Percentiles rank a stretch among this genome's conserved stretches.
Evolutionary conservation across 2,329 filamentous ascomycete species (phyloP).

Genomic region (Hypoxylon sp.): DNA sequence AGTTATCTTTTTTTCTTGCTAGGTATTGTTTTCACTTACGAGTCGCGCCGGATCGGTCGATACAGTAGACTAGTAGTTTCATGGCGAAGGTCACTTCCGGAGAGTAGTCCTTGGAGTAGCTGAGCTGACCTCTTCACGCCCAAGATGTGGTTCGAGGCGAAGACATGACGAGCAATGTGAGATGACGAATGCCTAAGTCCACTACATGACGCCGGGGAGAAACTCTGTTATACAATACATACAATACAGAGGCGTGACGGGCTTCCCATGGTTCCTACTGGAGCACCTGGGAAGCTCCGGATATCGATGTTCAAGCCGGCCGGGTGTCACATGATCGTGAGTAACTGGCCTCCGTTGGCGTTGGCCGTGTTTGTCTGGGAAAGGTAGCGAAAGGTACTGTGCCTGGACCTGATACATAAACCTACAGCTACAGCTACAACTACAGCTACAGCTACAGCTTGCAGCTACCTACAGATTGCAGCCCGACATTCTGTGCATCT

Average conservation of each 20-base stretch:
- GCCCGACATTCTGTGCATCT: slow-evolving; percentile 37
- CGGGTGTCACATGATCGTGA: slow-evolving; percentile 41
- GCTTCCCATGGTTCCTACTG: slow-evolving; percentile 35
- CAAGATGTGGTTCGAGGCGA: slow-evolving; percentile 19
- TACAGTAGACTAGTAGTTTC: slow-evolving; percentile 41
- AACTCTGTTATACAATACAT: slow-evolving; percentile 35
- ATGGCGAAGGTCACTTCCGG: slow-evolving; percentile 34
- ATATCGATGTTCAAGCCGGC: slow-evolving; percentile 29
- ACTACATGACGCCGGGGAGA: slow-evolving; percentile 24
- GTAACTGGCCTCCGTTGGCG: slow-evolving; percentile 5
- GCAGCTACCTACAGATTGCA: slow-evolving; percentile 37
- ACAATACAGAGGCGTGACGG: slow-evolving; percentile 29
- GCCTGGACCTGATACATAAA: slow-evolving; percentile 34
- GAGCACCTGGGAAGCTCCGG: slow-evolving; percentile 14
- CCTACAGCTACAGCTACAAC: slow-evolving; percentile 36
- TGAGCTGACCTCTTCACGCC: slow-evolving; percentile 5
- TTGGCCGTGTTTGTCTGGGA: slow-evolving; percentile 34
- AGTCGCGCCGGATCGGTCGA: slow-evolving; percentile 47
- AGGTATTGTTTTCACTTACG: slow-evolving; percentile 44
- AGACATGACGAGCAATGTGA: slow-evolving; percentile 33
- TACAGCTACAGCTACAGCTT: slow-evolving; percentile 40
- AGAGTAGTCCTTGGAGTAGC: slow-evolving; percentile 39
- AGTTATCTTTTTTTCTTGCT: slow-evolving; percentile 39
- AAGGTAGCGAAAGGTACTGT: slow-evolving; percentile 28
- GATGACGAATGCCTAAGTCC: slow-evolving; percentile 40